Evolutionary conservation across 306 rosid species (phyloP).

Genomic region (Acacia acuminata): DNA sequence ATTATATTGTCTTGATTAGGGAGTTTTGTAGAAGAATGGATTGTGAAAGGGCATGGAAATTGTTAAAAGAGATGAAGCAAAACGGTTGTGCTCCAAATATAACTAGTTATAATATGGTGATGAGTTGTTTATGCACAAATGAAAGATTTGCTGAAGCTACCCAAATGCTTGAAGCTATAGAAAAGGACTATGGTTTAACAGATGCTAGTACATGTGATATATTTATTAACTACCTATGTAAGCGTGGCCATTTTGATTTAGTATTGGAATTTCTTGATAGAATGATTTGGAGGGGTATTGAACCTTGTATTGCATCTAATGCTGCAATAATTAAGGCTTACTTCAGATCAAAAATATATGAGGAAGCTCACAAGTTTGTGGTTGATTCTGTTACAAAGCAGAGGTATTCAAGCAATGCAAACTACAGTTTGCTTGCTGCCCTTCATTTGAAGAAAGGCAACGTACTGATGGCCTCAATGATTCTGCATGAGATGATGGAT

Average conservation of each 20-base stretch:
- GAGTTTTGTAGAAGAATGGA: conserved; percentile 52
- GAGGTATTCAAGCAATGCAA: conserved; percentile 44
- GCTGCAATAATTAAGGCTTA: conserved; percentile 63
- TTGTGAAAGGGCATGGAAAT: conserved; percentile 47
- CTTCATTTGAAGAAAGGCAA: conserved; percentile 64
- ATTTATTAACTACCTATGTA: conserved; percentile 48
- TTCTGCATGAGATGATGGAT: conserved; percentile 67
- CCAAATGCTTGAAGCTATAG: conserved; percentile 49
- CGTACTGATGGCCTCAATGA: conserved; percentile 41
- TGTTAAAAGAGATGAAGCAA: conserved; percentile 59
- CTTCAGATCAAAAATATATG: conserved; percentile 45
- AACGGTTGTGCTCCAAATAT: conserved; percentile 42
- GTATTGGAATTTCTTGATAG: conserved; percentile 53
- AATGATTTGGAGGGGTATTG: conserved; percentile 53
- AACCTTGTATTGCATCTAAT: conserved; percentile 63
- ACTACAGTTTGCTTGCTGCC: conserved; percentile 66
- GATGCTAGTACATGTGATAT: conserved; percentile 55
- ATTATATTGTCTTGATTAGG: conserved; percentile 57
- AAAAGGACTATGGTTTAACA: conserved; percentile 38
- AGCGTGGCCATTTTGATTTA: conserved; percentile 40
- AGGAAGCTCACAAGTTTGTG: conserved; percentile 65
- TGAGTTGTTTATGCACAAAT: conserved; percentile 56
- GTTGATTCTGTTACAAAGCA: conserved; percentile 42
- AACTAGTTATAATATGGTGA: conserved; percentile 46
- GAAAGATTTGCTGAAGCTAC: conserved; percentile 48